Percentiles rank a stretch among this genome's conserved stretches.
These are phyloP conservation scores for Fremontodendron californicum DNA, from an alignment of 345 rosid genomes.

Conservation along the genomic window DNA sequence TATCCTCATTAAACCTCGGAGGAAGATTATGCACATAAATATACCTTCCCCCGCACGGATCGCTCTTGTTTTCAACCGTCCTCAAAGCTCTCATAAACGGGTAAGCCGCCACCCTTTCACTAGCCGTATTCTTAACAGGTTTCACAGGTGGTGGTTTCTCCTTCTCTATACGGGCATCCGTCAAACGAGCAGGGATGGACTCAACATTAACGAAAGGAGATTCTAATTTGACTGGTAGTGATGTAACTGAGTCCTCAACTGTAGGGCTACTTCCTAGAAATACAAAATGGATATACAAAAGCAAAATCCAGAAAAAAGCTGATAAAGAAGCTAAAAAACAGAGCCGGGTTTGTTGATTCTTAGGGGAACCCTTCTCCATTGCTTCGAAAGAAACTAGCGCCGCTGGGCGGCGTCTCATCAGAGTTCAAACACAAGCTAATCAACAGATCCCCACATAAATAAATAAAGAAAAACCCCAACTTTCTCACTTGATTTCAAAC, in stretches of 20 bases:
- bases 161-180: constrained; percentile 12
- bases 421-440: constrained; percentile 18
- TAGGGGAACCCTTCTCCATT: constrained; percentile 62
- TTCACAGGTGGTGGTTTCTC: not conserved
- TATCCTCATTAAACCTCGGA: constrained; percentile 71
- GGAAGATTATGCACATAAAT: constrained; percentile 78
- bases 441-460: constrained; percentile 6
- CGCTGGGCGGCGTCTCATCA: constrained; percentile 69
- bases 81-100: constrained; percentile 65
- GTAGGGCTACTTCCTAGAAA: constrained; percentile 36
- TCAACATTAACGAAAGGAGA: constrained; percentile 20
- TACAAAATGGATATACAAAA: constrained; percentile 62
- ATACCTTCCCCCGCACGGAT: constrained; percentile 81
- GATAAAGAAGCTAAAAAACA: constrained; percentile 52
- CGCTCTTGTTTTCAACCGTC: constrained; percentile 65
- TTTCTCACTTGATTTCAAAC: constrained; percentile 18
- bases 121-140: not conserved
- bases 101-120: constrained; percentile 28
- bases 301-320: constrained; percentile 57
- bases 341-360: constrained; percentile 44
- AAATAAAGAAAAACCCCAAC: not conserved
- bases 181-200: constrained; percentile 24
- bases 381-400: constrained; percentile 31
- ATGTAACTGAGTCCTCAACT: constrained; percentile 26
- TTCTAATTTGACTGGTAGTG: constrained; percentile 24